Evolutionary conservation across 768 basidiomycete species (phyloP), one percentile per base, ranked within the genome.

Genomic region (Suillus lakei): DNA sequence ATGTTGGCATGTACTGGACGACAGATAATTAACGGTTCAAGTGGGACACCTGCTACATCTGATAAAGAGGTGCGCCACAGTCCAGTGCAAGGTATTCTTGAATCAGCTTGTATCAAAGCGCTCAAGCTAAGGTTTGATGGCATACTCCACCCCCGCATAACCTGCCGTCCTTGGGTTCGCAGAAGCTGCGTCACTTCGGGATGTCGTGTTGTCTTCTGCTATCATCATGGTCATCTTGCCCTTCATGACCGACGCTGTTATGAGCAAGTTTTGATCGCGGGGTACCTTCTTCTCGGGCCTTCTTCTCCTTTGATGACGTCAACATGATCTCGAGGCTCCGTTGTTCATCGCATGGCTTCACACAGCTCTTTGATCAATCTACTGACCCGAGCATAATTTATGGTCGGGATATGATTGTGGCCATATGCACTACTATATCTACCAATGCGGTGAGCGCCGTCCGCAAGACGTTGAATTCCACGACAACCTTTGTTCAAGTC

Each of bases 41-140:
- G 26, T 48, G 38, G 18, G 10, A 38, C 9, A 16, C 36, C 8
- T 39, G 2, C 16, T 18, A 56, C 13, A 55, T 23, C 13, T 56
- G 34, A 4, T 23, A 9, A 16, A 26, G 9, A 39, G 38, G 39
- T 59, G 26, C 18, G 58, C 39, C 58, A 28, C 23, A 26, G 18
- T 28, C 39, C 39, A 41, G 58, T 59, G 39, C 39, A 28, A 39
- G 15, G 18, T 58, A 16, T 1, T 58, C 28, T 59, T 41, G 5
- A 12, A 41, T 59, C 26, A 13, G 6, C 38, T 58, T 32, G 23
- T 9, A 58, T 16, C 15, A 26, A 58, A 36, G 26, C 10, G 7
- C 26, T 58, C 56, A 12, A 21, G 21, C 30, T 54, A 54, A 54
- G 39, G 58, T 59, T 59, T 59, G 39, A 59, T 41, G 16, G 26